Evolutionary conservation across 345 rosid species (phyloP).

Genomic region (Aurinia saxatilis): DNA sequence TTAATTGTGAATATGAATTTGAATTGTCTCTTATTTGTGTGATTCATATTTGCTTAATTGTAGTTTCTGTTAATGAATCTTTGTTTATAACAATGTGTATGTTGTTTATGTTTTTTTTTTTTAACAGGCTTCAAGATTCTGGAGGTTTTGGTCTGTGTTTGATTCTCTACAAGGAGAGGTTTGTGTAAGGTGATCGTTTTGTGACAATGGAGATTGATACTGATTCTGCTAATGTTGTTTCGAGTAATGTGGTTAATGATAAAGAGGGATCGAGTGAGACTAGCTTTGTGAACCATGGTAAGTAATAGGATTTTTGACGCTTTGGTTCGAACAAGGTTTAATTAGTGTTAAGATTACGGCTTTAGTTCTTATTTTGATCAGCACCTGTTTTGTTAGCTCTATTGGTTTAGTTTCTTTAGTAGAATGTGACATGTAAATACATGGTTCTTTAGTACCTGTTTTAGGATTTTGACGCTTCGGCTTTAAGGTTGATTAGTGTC

Average conservation of each 20-base stretch:
- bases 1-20: not conserved
- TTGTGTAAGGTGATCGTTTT: no score
- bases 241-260: not conserved
- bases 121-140: not conserved
- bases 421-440: no score
- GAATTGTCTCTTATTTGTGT: not conserved
- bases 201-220: not conserved
- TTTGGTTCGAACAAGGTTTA: not conserved
- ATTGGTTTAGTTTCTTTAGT: not conserved
- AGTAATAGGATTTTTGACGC: not conserved
- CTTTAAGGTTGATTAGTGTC: no score
- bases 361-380: not conserved
- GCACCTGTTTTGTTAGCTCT: no score
- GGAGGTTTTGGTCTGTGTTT: not conserved
- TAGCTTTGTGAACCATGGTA: constrained; percentile 25
- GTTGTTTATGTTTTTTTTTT: not conserved
- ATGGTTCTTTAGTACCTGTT: no score
- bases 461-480: no score
- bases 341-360: not conserved
- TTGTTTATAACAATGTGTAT: not conserved
- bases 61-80: not conserved
- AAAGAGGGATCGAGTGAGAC: constrained; percentile 8
- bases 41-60: not conserved
- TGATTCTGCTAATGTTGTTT: no score
- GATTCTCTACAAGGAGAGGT: no score